These are phyloP conservation scores for Tulasnella sp. DNA, from an alignment of 768 basidiomycete species.

Conservation along the genomic window DNA sequence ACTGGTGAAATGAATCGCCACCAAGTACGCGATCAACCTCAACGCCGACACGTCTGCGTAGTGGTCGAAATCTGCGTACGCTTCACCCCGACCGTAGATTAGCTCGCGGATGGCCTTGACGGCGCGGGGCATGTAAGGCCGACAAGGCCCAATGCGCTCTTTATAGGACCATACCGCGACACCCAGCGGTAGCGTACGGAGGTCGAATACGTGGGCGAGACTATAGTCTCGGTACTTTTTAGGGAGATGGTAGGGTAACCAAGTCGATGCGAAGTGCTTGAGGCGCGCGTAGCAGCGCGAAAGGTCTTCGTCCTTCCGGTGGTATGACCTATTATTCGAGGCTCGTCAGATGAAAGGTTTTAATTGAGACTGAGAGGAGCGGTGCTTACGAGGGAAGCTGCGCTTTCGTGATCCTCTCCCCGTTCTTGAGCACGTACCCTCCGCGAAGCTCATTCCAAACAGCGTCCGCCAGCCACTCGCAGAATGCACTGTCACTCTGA, in stretches of 20 bases:
- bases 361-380: neutral
- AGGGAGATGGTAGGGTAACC: neutral
- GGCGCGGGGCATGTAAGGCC: neutral
- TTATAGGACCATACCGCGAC: neutral
- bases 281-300: neutral
- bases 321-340: too few relatives aligned
- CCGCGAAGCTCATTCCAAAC: neutral
- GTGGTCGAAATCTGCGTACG: neutral
- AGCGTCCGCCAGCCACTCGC: neutral
- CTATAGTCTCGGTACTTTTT: neutral
- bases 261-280: neutral
- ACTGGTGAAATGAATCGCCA: neutral
- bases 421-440: neutral
- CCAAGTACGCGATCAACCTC: neutral
- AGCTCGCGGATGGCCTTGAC: slow-evolving; percentile 1
- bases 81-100: neutral
- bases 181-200: neutral
- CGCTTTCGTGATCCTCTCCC: neutral
- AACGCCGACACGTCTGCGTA: neutral
- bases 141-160: neutral
- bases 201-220: neutral
- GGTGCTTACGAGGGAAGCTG: neutral
- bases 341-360: too few relatives aligned
- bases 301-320: neutral
- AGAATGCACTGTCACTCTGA: neutral